phyloP scores from a whole-genome alignment of 306 rosid genomes.

The Vigna reflexopilosa region DNA sequence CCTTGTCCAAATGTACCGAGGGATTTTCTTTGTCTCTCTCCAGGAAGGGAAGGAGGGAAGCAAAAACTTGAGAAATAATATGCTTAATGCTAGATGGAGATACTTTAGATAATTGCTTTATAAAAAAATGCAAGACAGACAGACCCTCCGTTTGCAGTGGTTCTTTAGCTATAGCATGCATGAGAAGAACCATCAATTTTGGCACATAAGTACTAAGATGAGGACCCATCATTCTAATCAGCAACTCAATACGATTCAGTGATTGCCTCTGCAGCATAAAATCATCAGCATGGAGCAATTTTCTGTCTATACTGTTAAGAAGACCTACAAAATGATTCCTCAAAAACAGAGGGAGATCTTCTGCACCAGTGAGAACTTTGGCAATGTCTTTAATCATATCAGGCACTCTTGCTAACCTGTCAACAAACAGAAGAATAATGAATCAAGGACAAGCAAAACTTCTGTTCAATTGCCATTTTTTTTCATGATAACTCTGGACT shows the following conservation, averaged over 20 bases:
- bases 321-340: slow-evolving; percentile 90
- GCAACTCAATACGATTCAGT: slow-evolving; percentile 84
- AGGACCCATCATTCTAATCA: slow-evolving; percentile 91
- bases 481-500: slow-evolving; percentile 23
- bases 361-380: slow-evolving; percentile 83
- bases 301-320: slow-evolving; percentile 85
- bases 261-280: slow-evolving; percentile 78
- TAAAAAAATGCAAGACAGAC: slow-evolving; percentile 79
- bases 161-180: slow-evolving; percentile 86
- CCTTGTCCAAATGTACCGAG: slow-evolving; percentile 73
- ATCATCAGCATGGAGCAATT: slow-evolving; percentile 94
- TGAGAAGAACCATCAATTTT: slow-evolving; percentile 90
- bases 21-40: slow-evolving; percentile 82
- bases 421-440: slow-evolving; percentile 47
- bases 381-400: slow-evolving; percentile 83
- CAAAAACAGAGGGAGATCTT: slow-evolving; percentile 90
- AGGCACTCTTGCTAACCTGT: slow-evolving; percentile 90
- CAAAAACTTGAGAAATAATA: slow-evolving; percentile 89
- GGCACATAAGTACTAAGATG: slow-evolving; percentile 91
- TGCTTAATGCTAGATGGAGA: slow-evolving; percentile 89
- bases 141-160: slow-evolving; percentile 81
- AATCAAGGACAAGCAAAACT: slow-evolving; percentile 28
- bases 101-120: slow-evolving; percentile 72
- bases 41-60: slow-evolving; percentile 91
- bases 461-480: slow-evolving; percentile 12